These are phyloP conservation scores for Candida maris DNA, from an alignment of 805 yeast species.

Conservation along the genomic window DNA sequence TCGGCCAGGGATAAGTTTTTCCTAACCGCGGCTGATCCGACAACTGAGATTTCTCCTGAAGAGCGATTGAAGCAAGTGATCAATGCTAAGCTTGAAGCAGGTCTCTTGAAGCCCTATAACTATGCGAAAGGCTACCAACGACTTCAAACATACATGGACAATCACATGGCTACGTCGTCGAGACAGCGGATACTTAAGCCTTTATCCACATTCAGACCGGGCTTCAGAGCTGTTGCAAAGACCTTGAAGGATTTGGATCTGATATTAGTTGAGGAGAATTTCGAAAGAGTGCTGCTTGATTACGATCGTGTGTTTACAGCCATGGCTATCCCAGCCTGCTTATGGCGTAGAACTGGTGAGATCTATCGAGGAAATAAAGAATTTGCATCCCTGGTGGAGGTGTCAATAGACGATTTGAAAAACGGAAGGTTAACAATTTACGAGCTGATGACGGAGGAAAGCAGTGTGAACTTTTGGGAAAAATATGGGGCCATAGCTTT, in stretches of 20 bases:
- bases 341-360: slow-evolving; percentile 97
- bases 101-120: slow-evolving; percentile 85
- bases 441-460: slow-evolving; percentile 91
- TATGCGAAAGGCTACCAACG: slow-evolving; percentile 93
- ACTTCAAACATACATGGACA: slow-evolving; percentile 86
- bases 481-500: slow-evolving; percentile 95
- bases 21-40: slow-evolving; percentile 95
- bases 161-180: slow-evolving; percentile 80
- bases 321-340: slow-evolving; percentile 96
- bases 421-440: slow-evolving; percentile 91
- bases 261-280: slow-evolving; percentile 88
- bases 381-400: slow-evolving; percentile 90
- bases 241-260: slow-evolving; percentile 87
- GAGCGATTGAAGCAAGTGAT: slow-evolving; percentile 90
- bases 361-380: slow-evolving; percentile 94
- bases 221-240: slow-evolving; percentile 88
- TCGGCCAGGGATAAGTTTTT: slow-evolving; percentile 91
- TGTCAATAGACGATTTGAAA: slow-evolving; percentile 81
- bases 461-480: slow-evolving; percentile 97
- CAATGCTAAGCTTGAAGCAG: slow-evolving; percentile 92
- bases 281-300: slow-evolving; percentile 88
- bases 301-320: slow-evolving; percentile 94
- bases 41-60: slow-evolving; percentile 90
- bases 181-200: slow-evolving; percentile 85
- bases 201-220: slow-evolving; percentile 80